Percentiles rank a stretch among this genome's conserved stretches.
These are phyloP conservation scores for Pseudonitzschia pungens DNA, from an alignment of 108 stramenopile genomes.

Conservation along the genomic window DNA sequence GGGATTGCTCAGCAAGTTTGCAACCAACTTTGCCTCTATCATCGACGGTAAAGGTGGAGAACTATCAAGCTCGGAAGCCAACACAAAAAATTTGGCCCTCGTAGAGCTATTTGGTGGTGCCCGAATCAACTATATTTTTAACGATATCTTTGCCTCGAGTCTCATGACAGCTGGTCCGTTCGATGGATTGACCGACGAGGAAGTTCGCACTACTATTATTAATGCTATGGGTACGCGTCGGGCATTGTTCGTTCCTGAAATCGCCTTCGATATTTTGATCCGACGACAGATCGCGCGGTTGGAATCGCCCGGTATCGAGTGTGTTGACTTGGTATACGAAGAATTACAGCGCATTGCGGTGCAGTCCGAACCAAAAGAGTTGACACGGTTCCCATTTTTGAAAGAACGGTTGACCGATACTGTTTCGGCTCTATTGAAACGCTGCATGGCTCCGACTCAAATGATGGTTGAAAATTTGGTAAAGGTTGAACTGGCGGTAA, in stretches of 20 bases:
- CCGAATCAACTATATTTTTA: slow-evolving; percentile 93
- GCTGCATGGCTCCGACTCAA: slow-evolving; percentile 84
- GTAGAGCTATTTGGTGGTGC: slow-evolving; percentile 97
- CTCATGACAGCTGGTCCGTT: slow-evolving; percentile 90
- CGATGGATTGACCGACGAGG: slow-evolving; percentile 93
- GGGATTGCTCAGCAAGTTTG: slow-evolving; percentile 88
- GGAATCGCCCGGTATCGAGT: slow-evolving; percentile 93
- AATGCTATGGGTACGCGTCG: slow-evolving; percentile 96
- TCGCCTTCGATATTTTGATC: slow-evolving; percentile 94
- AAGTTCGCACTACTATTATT: slow-evolving; percentile 95
- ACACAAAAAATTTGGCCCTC: slow-evolving; percentile 46
- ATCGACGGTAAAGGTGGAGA: slow-evolving; percentile 86
- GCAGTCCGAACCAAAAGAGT: slow-evolving; percentile 86
- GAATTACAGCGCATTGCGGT: slow-evolving; percentile 91
- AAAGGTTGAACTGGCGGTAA: slow-evolving; percentile 89
- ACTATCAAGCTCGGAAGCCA: slow-evolving; percentile 17
- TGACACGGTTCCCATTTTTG: slow-evolving; percentile 89
- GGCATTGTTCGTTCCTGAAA: slow-evolving; percentile 96
- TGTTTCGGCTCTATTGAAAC: slow-evolving; percentile 66
- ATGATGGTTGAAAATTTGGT: slow-evolving; percentile 94
- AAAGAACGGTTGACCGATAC: slow-evolving; percentile 92
- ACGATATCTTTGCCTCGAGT: slow-evolving; percentile 87
- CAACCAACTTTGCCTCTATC: slow-evolving; percentile 83
- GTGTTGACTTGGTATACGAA: slow-evolving; percentile 94
- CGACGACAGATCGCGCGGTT: slow-evolving; percentile 90